Conservation (phyloP, 148 eudicot species). For the Rhododendron molle region DNA sequence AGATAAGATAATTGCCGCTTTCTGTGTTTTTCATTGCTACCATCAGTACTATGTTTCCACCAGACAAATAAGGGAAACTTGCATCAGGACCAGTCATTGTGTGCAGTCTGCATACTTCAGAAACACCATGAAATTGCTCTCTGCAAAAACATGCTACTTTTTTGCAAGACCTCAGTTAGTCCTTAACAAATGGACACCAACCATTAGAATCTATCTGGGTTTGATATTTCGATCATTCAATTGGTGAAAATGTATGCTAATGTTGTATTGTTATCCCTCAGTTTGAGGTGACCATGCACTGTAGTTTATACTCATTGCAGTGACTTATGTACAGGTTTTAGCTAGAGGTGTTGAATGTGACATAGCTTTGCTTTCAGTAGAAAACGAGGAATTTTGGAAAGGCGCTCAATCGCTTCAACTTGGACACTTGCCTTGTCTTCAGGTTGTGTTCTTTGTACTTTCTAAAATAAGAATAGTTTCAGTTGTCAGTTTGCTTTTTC, state of each 20-base stretch:
- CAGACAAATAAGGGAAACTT: neutral
- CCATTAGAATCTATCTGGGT: neutral
- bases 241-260: neutral
- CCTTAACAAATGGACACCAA: neutral
- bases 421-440: conserved; percentile 82
- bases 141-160: neutral
- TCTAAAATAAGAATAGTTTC: neutral
- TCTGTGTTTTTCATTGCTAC: neutral
- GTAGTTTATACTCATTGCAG: conserved; percentile 22
- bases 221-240: neutral
- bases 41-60: neutral
- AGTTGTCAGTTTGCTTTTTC: neutral
- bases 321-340: conserved; percentile 58
- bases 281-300: conserved; percentile 3
- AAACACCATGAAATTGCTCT: neutral
- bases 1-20: neutral
- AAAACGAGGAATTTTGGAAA: conserved; percentile 81
- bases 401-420: conserved; percentile 76
- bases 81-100: neutral
- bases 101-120: neutral
- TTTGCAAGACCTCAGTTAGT: neutral
- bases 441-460: conserved; percentile 40
- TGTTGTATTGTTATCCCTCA: neutral
- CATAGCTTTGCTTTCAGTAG: conserved; percentile 88
- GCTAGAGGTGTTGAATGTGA: conserved; percentile 96